phyloP scores from a whole-genome alignment of 176 grass and related monocot genomes.

The Triticum urartu region DNA sequence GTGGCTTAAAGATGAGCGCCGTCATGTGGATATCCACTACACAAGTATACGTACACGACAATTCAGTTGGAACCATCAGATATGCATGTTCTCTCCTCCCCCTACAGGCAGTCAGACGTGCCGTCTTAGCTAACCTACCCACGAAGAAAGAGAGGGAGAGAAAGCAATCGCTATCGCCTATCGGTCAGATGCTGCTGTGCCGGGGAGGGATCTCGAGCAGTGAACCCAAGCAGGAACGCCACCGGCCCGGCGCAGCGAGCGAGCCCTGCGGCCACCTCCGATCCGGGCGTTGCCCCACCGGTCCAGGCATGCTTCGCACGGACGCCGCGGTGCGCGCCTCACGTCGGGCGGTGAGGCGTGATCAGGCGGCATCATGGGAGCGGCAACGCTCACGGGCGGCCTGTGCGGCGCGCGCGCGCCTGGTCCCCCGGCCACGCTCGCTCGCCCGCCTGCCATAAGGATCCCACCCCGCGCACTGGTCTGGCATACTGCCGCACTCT shows the following conservation, averaged over 20 bases:
- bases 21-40: neutral
- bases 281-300: neutral
- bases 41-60: neutral
- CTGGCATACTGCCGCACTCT: neutral
- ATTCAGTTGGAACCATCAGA: neutral
- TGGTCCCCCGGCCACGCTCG: neutral
- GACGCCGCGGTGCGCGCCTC: neutral
- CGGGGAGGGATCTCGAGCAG: neutral
- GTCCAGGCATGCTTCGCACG: slow-evolving; percentile 9
- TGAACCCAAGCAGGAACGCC: neutral
- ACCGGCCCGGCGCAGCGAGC: too few species aligned
- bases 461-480: neutral
- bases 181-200: too few species aligned
- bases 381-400: slow-evolving; percentile 28
- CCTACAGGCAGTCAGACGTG: too few species aligned
- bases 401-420: neutral
- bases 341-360: slow-evolving; percentile 34
- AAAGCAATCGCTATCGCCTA: neutral
- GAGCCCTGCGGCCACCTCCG: neutral
- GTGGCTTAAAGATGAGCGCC: neutral
- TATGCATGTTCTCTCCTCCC: too few species aligned
- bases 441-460: slow-evolving; percentile 24
- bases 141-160: neutral
- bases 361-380: neutral
- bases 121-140: too few species aligned